Evolutionary conservation across 371 early-diverging fungal genomes (phyloP).

Genomic region (Actinomucor elegans): DNA sequence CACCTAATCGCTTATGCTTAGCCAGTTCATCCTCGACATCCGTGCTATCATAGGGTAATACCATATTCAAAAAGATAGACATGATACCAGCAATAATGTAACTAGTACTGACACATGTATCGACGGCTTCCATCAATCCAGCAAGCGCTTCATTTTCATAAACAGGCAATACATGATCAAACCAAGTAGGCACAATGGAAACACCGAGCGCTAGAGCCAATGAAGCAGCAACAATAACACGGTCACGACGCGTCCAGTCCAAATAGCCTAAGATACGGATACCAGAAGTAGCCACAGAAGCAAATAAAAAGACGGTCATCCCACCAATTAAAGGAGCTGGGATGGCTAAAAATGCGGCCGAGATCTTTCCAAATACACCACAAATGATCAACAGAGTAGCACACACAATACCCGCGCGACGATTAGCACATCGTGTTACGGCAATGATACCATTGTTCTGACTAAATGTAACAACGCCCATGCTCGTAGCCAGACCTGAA

Average conservation of each 20-base stretch:
- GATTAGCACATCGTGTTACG: slow-evolving; percentile 59
- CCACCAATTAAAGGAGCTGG: slow-evolving; percentile 57
- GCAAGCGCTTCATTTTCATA: slow-evolving; percentile 41
- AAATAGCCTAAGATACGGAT: slow-evolving; percentile 58
- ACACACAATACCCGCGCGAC: slow-evolving; percentile 55
- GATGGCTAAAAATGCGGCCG: slow-evolving; percentile 55
- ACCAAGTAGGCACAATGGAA: slow-evolving; percentile 54
- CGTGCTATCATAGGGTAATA: slow-evolving; percentile 35
- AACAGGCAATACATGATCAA: slow-evolving; percentile 46
- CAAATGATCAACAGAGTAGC: slow-evolving; percentile 53
- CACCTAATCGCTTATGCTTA: slow-evolving; percentile 5
- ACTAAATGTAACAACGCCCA: slow-evolving; percentile 59
- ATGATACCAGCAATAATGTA: slow-evolving; percentile 57
- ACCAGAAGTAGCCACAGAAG: slow-evolving; percentile 60
- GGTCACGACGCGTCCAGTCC: slow-evolving; percentile 64
- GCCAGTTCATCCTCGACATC: slow-evolving; percentile 4
- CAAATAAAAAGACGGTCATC: slow-evolving; percentile 61
- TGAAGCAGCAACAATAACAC: slow-evolving; percentile 54
- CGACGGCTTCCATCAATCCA: slow-evolving; percentile 52
- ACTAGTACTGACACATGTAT: slow-evolving; percentile 54
- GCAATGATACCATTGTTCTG: slow-evolving; percentile 68
- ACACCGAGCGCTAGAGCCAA: slow-evolving; percentile 55
- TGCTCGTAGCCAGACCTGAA: slow-evolving; percentile 51
- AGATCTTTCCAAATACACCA: slow-evolving; percentile 59
- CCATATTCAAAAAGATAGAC: slow-evolving; percentile 49